Percentiles rank a stretch among this genome's conserved stretches.
Conservation (phyloP, 179 eudicot genomes). For the Silene coronaria region DNA sequence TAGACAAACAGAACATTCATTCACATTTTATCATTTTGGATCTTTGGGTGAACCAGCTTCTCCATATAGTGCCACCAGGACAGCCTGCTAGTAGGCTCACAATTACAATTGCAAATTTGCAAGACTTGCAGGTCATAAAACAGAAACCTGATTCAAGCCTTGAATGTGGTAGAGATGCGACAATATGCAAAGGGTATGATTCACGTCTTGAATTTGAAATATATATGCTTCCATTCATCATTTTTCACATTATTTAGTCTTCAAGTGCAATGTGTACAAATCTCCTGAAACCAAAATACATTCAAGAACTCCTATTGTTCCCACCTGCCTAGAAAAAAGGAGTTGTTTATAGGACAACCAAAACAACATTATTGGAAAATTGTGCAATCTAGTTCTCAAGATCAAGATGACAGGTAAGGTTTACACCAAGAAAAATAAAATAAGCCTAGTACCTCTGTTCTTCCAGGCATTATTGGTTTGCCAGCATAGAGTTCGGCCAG, state of each 20-base stretch:
- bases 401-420: neutral
- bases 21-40: neutral
- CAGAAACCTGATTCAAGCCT: neutral
- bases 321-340: neutral
- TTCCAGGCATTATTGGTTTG: constrained; percentile 59
- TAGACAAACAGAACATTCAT: neutral
- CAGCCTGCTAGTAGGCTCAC: neutral
- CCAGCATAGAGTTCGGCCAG: constrained; percentile 62
- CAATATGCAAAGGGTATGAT: neutral
- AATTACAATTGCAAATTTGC: neutral
- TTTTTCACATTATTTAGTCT: neutral
- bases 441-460: constrained; percentile 43
- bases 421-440: constrained; percentile 1
- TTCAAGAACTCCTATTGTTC: neutral
- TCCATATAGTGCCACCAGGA: constrained; percentile 1
- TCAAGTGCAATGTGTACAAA: neutral
- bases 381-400: neutral
- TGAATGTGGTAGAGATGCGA: neutral
- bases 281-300: neutral
- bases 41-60: neutral
- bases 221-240: neutral
- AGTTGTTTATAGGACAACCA: neutral
- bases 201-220: neutral
- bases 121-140: neutral
- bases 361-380: neutral